phyloP scores from a whole-genome alignment of 1,284 basidiomycete genomes.

The Malassezia dermatis region DNA sequence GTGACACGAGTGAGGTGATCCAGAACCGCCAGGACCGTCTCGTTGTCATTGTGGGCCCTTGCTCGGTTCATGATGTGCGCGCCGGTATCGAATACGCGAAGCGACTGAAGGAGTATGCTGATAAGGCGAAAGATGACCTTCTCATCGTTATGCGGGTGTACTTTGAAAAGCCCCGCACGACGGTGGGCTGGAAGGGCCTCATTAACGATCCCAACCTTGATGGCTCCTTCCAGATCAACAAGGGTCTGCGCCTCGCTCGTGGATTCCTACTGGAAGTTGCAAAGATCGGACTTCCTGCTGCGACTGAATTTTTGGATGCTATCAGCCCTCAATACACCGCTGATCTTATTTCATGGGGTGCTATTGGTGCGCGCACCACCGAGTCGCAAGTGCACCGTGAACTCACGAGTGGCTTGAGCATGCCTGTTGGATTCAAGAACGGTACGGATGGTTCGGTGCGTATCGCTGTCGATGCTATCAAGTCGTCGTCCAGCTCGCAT shows the following conservation, averaged over 20 bases:
- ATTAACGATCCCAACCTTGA: conserved; percentile 87
- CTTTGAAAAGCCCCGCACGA: conserved; percentile 58
- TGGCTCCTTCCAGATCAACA: conserved; percentile 79
- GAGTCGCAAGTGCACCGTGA: conserved; percentile 91
- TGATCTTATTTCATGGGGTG: conserved; percentile 91
- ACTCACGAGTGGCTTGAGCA: conserved; percentile 69
- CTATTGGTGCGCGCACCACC: conserved; percentile 66
- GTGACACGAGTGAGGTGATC: conserved; percentile 35
- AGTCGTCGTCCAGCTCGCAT: conserved; percentile 78
- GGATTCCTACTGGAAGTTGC: conserved; percentile 62
- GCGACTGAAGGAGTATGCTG: conserved; percentile 65
- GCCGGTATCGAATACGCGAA: conserved; percentile 41
- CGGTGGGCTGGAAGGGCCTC: conserved; percentile 95
- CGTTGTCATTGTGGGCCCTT: conserved; percentile 43
- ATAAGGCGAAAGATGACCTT: conserved; percentile 69
- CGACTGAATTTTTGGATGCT: conserved; percentile 56
- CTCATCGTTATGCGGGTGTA: conserved; percentile 70
- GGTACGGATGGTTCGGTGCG: conserved; percentile 49
- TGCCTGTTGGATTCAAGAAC: conserved; percentile 71
- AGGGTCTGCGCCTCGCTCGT: conserved; percentile 81
- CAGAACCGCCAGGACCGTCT: conserved; percentile 40
- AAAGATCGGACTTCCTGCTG: conserved; percentile 49
- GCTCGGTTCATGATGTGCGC: conserved; percentile 44
- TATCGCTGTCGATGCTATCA: conserved; percentile 86
- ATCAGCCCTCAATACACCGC: conserved; percentile 89